These are phyloP conservation scores for Orbilia ellipsospora DNA, from an alignment of 2,329 filamentous ascomycete genomes.

Conservation along the genomic window DNA sequence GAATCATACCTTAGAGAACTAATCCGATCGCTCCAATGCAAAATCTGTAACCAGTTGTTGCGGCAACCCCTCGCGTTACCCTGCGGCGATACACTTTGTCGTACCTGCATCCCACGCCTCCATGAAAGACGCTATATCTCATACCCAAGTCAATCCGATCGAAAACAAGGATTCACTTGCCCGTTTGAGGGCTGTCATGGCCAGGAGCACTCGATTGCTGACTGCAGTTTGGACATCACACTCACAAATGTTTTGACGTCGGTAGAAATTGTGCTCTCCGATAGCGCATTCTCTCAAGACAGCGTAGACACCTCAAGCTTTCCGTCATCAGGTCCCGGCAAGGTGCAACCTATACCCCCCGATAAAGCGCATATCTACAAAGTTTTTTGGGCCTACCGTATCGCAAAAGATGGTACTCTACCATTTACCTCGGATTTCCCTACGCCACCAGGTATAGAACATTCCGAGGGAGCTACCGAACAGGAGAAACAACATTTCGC, in stretches of 20 bases:
- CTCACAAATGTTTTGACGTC: slow-evolving; percentile 76
- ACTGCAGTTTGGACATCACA: slow-evolving; percentile 81
- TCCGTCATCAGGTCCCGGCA: slow-evolving; percentile 57
- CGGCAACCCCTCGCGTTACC: slow-evolving; percentile 78
- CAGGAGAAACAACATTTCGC: slow-evolving; percentile 68
- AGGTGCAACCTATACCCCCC: slow-evolving; percentile 60
- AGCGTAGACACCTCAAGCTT: too few relatives aligned
- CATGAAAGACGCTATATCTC: slow-evolving; percentile 76
- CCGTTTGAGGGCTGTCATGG: slow-evolving; percentile 72
- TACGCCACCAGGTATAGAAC: slow-evolving; percentile 56
- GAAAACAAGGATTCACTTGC: slow-evolving; percentile 78
- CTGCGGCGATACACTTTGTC: slow-evolving; percentile 83
- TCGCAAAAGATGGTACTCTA: slow-evolving; percentile 65
- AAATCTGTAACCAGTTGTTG: slow-evolving; percentile 76
- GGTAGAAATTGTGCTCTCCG: slow-evolving; percentile 69
- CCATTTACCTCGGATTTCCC: slow-evolving; percentile 58
- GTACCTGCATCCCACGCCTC: slow-evolving; percentile 75
- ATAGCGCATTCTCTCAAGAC: slow-evolving; percentile 60
- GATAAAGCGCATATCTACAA: slow-evolving; percentile 66
- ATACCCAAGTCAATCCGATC: slow-evolving; percentile 76
- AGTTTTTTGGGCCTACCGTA: slow-evolving; percentile 73
- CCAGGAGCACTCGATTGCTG: slow-evolving; percentile 78
- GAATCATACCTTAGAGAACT: slow-evolving; percentile 71
- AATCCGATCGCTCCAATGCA: slow-evolving; percentile 81
- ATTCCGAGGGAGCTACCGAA: slow-evolving; percentile 34